Percentiles rank a stretch among this genome's conserved stretches.
These are phyloP conservation scores for Eremomyces bilateralis DNA, from an alignment of 495 filamentous ascomycete species.

Conservation along the genomic window DNA sequence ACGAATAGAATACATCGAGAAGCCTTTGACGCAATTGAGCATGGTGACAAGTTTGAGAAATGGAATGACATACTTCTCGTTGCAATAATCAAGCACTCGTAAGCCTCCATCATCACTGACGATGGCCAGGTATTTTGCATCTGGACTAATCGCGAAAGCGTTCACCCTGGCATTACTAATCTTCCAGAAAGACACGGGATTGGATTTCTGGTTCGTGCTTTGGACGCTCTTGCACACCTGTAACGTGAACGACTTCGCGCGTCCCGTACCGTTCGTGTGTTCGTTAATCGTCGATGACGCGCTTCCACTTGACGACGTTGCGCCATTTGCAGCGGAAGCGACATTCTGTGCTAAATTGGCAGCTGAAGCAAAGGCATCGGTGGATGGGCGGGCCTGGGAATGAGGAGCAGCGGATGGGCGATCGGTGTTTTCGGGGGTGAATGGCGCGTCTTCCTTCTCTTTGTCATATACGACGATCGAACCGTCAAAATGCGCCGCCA, in stretches of 20 bases:
- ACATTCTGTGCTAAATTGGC: no score
- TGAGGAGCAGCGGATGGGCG: no score
- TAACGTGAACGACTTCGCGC: constrained; percentile 13
- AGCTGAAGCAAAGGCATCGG: no score
- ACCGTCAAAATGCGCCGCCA: constrained; percentile 84
- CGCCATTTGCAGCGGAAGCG: constrained; percentile 4
- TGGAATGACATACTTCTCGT: constrained; percentile 73
- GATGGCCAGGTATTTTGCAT: constrained; percentile 67
- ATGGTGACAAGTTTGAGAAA: constrained; percentile 28
- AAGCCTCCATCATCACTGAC: constrained; percentile 83
- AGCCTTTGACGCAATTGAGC: no score
- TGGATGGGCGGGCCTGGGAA: no score
- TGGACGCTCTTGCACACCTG: constrained; percentile 71
- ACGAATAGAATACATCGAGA: constrained; percentile 45
- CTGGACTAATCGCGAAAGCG: constrained; percentile 73
- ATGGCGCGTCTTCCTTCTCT: constrained; percentile 85
- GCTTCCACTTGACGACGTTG: constrained; percentile 9
- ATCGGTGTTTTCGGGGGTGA: constrained; percentile 19
- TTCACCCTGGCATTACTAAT: constrained; percentile 75
- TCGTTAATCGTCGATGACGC: constrained; percentile 23
- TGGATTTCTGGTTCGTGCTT: constrained; percentile 79
- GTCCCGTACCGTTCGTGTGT: constrained; percentile 13
- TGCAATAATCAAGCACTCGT: constrained; percentile 74
- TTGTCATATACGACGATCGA: constrained; percentile 94
- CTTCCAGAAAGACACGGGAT: constrained; percentile 82